Percentiles rank a stretch among this genome's conserved stretches.
These are phyloP conservation scores for Talaromyces sp. DNA, from an alignment of 2,329 filamentous ascomycete species.

Conservation along the genomic window DNA sequence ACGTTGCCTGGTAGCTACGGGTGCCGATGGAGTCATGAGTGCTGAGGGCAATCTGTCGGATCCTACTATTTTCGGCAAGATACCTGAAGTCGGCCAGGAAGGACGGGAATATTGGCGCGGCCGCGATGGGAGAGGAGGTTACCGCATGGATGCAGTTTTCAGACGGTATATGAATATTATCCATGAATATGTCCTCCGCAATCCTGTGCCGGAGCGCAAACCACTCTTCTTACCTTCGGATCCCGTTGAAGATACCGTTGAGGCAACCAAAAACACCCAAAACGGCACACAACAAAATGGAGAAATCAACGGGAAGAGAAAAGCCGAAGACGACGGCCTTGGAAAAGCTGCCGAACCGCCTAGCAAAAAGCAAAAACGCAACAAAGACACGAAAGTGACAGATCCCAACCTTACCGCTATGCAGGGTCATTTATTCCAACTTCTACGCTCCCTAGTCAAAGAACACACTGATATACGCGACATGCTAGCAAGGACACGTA, in stretches of 20 bases:
- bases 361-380: constrained; percentile 48
- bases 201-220: constrained; percentile 62
- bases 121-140: constrained; percentile 75
- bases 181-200: constrained; percentile 70
- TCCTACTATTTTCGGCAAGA: constrained; percentile 75
- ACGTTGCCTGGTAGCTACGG: constrained; percentile 75
- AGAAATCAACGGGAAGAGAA: constrained; percentile 5
- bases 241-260: constrained; percentile 23
- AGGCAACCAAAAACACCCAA: constrained; percentile 20
- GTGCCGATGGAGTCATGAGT: constrained; percentile 91
- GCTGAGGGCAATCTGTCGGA: constrained; percentile 94
- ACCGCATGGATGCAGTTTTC: constrained; percentile 82
- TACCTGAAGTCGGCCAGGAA: constrained; percentile 63
- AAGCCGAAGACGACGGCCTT: constrained; percentile 24
- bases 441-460: constrained; percentile 77
- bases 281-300: neutral
- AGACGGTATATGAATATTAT: constrained; percentile 89
- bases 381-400: constrained; percentile 48
- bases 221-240: constrained; percentile 71
- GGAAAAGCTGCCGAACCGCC: constrained; percentile 49
- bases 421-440: constrained; percentile 90
- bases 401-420: constrained; percentile 72
- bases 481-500: constrained; percentile 66
- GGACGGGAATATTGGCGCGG: constrained; percentile 85
- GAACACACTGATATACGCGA: constrained; percentile 82